Conservation (phyloP, 129 eudicot species). For the Pittosporum tobira region DNA sequence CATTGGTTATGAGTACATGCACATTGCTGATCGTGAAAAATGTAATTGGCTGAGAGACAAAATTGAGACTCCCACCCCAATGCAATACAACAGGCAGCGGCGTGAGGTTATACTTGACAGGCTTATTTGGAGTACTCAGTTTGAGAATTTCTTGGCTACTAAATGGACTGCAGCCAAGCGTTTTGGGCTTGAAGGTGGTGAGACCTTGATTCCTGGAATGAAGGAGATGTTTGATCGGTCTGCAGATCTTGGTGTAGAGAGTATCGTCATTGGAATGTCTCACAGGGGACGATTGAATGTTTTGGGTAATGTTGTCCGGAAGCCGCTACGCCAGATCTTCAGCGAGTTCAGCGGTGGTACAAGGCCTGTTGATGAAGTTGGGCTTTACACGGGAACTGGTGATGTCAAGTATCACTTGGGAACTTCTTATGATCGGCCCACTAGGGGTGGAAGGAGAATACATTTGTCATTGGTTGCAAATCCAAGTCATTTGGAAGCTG, state of each 20-base stretch:
- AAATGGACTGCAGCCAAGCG: conserved; percentile 98
- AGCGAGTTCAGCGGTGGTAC: conserved; percentile 94
- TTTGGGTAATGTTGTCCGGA: conserved; percentile 85
- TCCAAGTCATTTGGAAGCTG: conserved; percentile 98
- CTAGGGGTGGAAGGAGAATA: conserved; percentile 89
- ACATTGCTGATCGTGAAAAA: conserved; percentile 78
- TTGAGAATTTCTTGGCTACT: conserved; percentile 92
- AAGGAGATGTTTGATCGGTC: conserved; percentile 97
- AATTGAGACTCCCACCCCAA: conserved; percentile 92
- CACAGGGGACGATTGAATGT: conserved; percentile 94
- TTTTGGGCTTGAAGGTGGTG: conserved; percentile 96
- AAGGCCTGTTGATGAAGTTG: conserved; percentile 81
- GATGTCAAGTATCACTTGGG: conserved; percentile 97
- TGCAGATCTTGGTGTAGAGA: conserved; percentile 97
- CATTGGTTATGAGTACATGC: conserved; percentile 97
- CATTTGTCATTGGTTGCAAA: conserved; percentile 94
- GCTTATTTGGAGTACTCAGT: conserved; percentile 92
- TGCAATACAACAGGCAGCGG: conserved; percentile 63
- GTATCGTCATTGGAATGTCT: conserved; percentile 95
- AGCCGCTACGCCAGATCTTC: conserved; percentile 80
- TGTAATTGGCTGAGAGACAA: conserved; percentile 93
- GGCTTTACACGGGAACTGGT: conserved; percentile 94
- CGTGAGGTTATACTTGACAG: conserved; percentile 94
- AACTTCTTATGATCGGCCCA: conserved; percentile 95
- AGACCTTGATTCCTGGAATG: conserved; percentile 96